Conservation (phyloP, 345 rosid species). For the Pistacia atlantica region DNA sequence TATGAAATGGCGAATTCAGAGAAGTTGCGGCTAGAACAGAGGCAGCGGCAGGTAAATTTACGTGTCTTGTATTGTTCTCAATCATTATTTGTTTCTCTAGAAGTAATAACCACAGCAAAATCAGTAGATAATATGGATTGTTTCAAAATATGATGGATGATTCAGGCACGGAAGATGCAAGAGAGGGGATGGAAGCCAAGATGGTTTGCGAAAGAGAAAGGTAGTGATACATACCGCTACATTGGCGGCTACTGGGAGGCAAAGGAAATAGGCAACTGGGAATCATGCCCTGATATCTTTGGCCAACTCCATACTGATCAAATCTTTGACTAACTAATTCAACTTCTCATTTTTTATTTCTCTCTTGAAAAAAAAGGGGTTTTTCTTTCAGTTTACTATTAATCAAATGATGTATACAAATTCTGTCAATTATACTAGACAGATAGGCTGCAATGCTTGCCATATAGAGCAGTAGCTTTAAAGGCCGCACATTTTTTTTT, state of each 20-base stretch:
- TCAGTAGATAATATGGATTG: neutral
- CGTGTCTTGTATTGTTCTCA: neutral
- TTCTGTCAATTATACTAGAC: neutral
- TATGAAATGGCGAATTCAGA: constrained; percentile 41
- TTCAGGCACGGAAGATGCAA: constrained; percentile 93
- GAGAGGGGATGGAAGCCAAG: constrained; percentile 97
- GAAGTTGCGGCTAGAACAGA: constrained; percentile 48
- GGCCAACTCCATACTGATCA: constrained; percentile 70
- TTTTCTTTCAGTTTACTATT: neutral
- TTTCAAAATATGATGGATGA: neutral
- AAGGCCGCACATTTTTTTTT: neutral
- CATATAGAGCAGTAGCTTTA: neutral
- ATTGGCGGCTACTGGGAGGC: constrained; percentile 95
- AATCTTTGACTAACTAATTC: constrained; percentile 25
- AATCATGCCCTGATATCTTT: constrained; percentile 84
- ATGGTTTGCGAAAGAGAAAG: constrained; percentile 85
- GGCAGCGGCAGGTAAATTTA: constrained; percentile 39
- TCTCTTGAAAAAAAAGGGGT: neutral
- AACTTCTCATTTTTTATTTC: neutral
- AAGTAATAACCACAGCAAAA: neutral
- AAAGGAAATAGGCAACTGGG: constrained; percentile 66
- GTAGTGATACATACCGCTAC: constrained; percentile 55
- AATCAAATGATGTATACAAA: neutral
- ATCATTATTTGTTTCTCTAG: neutral
- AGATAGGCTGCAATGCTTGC: neutral